Conservation (phyloP, 2,329 filamentous ascomycete genomes). For the Rosellinia necatrix region DNA sequence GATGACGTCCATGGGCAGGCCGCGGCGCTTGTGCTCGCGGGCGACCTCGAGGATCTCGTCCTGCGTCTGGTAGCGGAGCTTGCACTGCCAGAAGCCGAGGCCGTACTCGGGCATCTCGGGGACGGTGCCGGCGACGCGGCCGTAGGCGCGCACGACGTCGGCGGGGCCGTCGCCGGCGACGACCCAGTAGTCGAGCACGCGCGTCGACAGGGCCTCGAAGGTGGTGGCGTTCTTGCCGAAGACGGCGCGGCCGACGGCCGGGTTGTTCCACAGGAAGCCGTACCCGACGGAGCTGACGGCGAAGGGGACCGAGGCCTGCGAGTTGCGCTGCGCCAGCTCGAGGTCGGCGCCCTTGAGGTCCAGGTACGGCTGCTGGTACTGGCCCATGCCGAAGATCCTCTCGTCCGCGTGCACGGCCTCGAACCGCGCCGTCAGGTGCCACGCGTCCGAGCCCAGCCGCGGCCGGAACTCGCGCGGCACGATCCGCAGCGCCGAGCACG, state of each 20-base stretch:
- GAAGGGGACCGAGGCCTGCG: constrained; percentile 68
- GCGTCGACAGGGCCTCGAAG: constrained; percentile 64
- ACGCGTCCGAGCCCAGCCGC: constrained; percentile 55
- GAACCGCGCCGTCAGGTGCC: constrained; percentile 62
- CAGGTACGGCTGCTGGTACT: constrained; percentile 68
- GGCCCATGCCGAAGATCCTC: constrained; percentile 71
- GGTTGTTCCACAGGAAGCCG: constrained; percentile 70
- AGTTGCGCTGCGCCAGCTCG: constrained; percentile 69
- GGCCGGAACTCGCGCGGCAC: constrained; percentile 63
- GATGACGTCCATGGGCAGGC: constrained; percentile 66
- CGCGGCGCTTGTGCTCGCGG: constrained; percentile 59
- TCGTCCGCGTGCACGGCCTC: constrained; percentile 54
- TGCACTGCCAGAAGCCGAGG: constrained; percentile 72
- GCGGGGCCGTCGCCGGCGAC: constrained; percentile 60
- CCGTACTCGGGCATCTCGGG: constrained; percentile 73
- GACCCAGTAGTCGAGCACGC: constrained; percentile 66
- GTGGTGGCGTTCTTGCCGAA: constrained; percentile 65
- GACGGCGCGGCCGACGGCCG: constrained; percentile 62
- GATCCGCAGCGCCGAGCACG: constrained; percentile 61
- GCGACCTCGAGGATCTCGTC: constrained; percentile 65
- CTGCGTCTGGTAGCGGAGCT: constrained; percentile 68
- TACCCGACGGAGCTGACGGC: constrained; percentile 64
- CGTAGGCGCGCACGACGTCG: constrained; percentile 62
- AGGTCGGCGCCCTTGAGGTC: constrained; percentile 66
- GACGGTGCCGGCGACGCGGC: constrained; percentile 59